A percentile compares a stretch with the other conserved stretches of the same genome.
Evolutionary conservation across 2,329 filamentous ascomycete species (phyloP).

Genomic region (Immersiporthe knoxdaviesiana): DNA sequence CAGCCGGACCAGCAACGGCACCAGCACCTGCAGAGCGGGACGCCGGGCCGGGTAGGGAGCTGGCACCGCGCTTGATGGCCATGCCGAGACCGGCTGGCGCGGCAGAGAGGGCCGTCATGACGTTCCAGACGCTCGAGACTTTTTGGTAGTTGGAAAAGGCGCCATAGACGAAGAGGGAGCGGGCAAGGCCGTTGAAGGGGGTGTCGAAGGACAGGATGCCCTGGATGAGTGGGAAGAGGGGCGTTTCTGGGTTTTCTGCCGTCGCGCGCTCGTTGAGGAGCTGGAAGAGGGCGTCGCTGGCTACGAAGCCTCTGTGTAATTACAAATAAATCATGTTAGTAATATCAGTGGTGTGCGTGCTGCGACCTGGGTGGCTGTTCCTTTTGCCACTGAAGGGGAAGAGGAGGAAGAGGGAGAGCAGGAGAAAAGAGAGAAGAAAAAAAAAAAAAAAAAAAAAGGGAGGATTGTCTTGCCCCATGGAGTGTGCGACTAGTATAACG

Average conservation of each 20-base stretch:
- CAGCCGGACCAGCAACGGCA: constrained; percentile 38
- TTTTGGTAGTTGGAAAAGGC: constrained; percentile 64
- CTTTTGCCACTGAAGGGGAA: constrained; percentile 5
- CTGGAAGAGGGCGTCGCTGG: constrained; percentile 77
- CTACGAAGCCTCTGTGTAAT: constrained; percentile 73
- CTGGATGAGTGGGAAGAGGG: constrained; percentile 78
- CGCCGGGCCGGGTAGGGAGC: constrained; percentile 31
- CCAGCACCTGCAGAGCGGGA: constrained; percentile 14
- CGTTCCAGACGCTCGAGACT: constrained; percentile 59
- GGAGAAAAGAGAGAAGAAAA: too few species aligned
- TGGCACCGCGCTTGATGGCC: constrained; percentile 39
- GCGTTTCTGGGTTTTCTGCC: constrained; percentile 33
- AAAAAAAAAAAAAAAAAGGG: too few species aligned
- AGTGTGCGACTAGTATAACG: constrained; percentile 80
- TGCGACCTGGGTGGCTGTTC: neutral
- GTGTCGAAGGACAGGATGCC: constrained; percentile 85
- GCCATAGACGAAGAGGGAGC: constrained; percentile 64
- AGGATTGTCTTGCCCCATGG: constrained; percentile 62
- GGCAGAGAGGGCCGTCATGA: constrained; percentile 58
- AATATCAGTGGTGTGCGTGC: neutral
- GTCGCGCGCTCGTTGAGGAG: constrained; percentile 64
- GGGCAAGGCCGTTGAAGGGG: constrained; percentile 71
- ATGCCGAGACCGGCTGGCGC: constrained; percentile 50
- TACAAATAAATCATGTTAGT: neutral
- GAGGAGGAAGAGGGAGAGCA: neutral